Base-by-base conservation (phyloP, 164 flowering plant genomes). In the Malania oleifera region DNA sequence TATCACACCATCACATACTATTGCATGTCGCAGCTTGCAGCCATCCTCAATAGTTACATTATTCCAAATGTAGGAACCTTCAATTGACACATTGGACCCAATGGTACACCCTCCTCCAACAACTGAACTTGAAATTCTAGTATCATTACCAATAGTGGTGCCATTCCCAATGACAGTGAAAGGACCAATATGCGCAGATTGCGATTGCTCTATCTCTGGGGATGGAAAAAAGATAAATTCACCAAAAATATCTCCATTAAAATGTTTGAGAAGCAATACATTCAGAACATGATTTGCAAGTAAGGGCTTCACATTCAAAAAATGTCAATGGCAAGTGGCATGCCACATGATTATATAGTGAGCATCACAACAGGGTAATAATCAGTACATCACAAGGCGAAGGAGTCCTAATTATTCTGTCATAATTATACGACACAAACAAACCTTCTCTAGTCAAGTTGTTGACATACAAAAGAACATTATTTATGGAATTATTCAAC, bases 51-150 rank as follows among this genome's bases (percentile, higher is more conserved):
- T 80, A 41, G 75, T 77, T n/a, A 90, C 95, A 73, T 84, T 84
- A 35, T 88, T 64, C 99, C 97, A 93, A 38, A 93, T 73, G 60
- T 93, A 90, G 60, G 90, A 90, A 57, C 95, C 92, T 67, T 88
- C 96, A 54, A 93, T 88, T 17, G 75, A 65, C 48, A 86, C 96
- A 81, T 88, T 84, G 38, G 87, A 80, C 50, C 99, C 99, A 72
- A 93, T 86, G 17, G 39, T 56, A 72, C 97, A 93, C 13, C 81
- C 85, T 64, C 82, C 77, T 29, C 99, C 97, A 73, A 93, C 73
- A 46, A 90, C 82, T 18, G 99, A 87, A 77, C 85, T 80, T 52
- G 82, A 75, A 56, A 93, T 76, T 52, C 52, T 79, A 22, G 87
- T 78, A 66, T 72, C 61, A 69, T 70, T 77, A 43, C 97, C 96